Evolutionary conservation across 2,329 filamentous ascomycete genomes (phyloP).

Genomic region (Fonsecaea erecta): DNA sequence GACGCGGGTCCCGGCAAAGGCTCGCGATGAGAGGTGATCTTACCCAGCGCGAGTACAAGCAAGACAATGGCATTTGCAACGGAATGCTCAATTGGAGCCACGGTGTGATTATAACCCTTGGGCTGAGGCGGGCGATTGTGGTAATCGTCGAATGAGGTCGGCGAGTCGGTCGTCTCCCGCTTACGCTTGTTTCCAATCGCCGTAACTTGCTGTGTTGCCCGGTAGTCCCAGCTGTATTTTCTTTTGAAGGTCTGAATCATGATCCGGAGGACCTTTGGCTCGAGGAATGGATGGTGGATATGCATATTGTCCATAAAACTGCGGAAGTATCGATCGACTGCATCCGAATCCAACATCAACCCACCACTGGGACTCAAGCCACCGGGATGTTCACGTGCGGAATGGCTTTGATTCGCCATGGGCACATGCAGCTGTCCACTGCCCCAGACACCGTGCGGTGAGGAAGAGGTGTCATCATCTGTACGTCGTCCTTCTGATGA

Average conservation of each 20-base stretch:
- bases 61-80: slow-evolving; percentile 82
- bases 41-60: slow-evolving; percentile 81
- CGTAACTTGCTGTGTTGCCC: slow-evolving; percentile 17
- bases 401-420: slow-evolving; percentile 30
- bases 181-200: slow-evolving; percentile 36
- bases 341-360: slow-evolving; percentile 58
- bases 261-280: slow-evolving; percentile 56
- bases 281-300: slow-evolving; percentile 67
- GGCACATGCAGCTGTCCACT: slow-evolving; percentile 46
- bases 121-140: slow-evolving; percentile 26
- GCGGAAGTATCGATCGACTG: slow-evolving; percentile 56
- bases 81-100: slow-evolving; percentile 56
- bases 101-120: slow-evolving; percentile 31
- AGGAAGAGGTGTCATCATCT: slow-evolving; percentile 44
- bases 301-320: slow-evolving; percentile 66
- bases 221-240: slow-evolving; percentile 49
- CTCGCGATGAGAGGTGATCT: slow-evolving; percentile 67
- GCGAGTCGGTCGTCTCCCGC: slow-evolving; percentile 35
- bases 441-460: slow-evolving; percentile 59
- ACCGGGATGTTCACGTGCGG: slow-evolving; percentile 46
- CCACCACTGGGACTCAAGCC: slow-evolving; percentile 57
- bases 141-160: slow-evolving; percentile 28
- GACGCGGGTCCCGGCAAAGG: slow-evolving; percentile 56
- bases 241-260: slow-evolving; percentile 59
- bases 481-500: slow-evolving; percentile 38